Evolutionary conservation across 2,329 filamentous ascomycete species (phyloP).

Genomic region (Daldinia eschscholtzii): DNA sequence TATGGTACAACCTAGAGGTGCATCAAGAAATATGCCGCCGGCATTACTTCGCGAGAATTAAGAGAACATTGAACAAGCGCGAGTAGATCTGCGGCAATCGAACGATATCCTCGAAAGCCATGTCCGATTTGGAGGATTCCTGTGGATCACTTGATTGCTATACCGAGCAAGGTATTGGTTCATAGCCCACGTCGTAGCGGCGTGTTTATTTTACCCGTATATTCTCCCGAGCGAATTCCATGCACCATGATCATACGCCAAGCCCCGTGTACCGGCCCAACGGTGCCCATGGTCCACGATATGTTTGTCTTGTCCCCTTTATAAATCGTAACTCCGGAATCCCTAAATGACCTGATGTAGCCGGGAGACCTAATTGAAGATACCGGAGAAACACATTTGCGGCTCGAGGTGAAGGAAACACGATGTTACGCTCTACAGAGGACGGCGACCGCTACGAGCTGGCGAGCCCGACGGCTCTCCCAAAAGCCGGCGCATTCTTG

Average conservation of each 20-base stretch:
- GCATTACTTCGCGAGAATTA: slow-evolving; percentile 28
- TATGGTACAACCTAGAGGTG: slow-evolving; percentile 32
- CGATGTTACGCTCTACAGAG: slow-evolving; percentile 52
- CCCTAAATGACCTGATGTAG: slow-evolving; percentile 14
- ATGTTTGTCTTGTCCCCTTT: slow-evolving; percentile 24
- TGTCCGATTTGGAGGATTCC: slow-evolving; percentile 24
- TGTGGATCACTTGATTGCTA: slow-evolving; percentile 39
- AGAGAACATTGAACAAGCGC: slow-evolving; percentile 17
- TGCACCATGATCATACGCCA: slow-evolving; percentile 39
- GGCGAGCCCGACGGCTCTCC: slow-evolving; percentile 66
- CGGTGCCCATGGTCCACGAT: slow-evolving; percentile 32
- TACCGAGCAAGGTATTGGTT: slow-evolving; percentile 40
- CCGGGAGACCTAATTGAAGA: slow-evolving; percentile 27
- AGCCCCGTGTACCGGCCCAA: slow-evolving; percentile 36
- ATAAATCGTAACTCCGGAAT: slow-evolving; percentile 33
- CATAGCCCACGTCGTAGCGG: slow-evolving; percentile 31
- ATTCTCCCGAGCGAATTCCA: slow-evolving; percentile 41
- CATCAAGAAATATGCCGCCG: slow-evolving; percentile 36
- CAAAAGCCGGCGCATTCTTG: slow-evolving; percentile 67
- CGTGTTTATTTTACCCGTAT: slow-evolving; percentile 43
- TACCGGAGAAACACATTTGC: slow-evolving; percentile 21
- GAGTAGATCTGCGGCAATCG: slow-evolving; percentile 37
- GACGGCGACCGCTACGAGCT: slow-evolving; percentile 68
- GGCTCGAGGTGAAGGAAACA: slow-evolving; percentile 31
- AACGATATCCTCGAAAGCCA: slow-evolving; percentile 23